These are phyloP conservation scores for Vanrija humicola DNA, from an alignment of 1,284 basidiomycete genomes.

Conservation along the genomic window DNA sequence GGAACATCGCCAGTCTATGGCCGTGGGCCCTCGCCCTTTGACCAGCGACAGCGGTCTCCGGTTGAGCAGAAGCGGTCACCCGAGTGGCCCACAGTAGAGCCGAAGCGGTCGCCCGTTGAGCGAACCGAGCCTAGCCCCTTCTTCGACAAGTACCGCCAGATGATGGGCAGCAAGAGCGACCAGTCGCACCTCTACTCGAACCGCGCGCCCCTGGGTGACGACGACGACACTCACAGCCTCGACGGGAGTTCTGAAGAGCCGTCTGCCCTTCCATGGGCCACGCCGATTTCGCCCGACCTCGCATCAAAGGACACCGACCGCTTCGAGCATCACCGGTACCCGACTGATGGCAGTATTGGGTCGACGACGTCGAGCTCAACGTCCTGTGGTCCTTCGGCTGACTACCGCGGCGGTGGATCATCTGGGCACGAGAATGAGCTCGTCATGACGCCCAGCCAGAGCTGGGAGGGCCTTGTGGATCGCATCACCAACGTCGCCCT, in stretches of 20 bases:
- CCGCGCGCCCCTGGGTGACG: slow-evolving; percentile 6
- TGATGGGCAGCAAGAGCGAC: slow-evolving; percentile 16
- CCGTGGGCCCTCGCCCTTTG: slow-evolving; percentile 1
- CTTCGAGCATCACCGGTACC: slow-evolving; percentile 25
- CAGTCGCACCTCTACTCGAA: slow-evolving; percentile 13
- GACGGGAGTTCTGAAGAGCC: slow-evolving; percentile 14
- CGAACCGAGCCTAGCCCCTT: slow-evolving; percentile 39
- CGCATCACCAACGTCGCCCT: slow-evolving; percentile 6
- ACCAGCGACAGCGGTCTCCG: slow-evolving; percentile 15
- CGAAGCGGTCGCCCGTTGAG: slow-evolving; percentile 3
- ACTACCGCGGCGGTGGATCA: slow-evolving; percentile 17
- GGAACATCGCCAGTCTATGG: no score
- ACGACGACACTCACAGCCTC: slow-evolving; percentile 12
- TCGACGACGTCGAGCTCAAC: slow-evolving; percentile 32
- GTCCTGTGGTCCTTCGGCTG: not conserved
- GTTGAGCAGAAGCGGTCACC: slow-evolving; percentile 5
- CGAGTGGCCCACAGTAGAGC: not conserved
- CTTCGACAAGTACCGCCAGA: slow-evolving; percentile 54
- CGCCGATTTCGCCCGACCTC: slow-evolving; percentile 6
- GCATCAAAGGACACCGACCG: not conserved
- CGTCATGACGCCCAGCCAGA: slow-evolving; percentile 45
- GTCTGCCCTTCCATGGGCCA: slow-evolving; percentile 43
- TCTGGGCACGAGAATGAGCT: slow-evolving; percentile 32
- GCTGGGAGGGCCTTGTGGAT: slow-evolving; percentile 41
- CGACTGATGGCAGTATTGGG: slow-evolving; percentile 33